Base-by-base conservation (phyloP, 2,329 filamentous ascomycete species). In the Cadophora sp. region DNA sequence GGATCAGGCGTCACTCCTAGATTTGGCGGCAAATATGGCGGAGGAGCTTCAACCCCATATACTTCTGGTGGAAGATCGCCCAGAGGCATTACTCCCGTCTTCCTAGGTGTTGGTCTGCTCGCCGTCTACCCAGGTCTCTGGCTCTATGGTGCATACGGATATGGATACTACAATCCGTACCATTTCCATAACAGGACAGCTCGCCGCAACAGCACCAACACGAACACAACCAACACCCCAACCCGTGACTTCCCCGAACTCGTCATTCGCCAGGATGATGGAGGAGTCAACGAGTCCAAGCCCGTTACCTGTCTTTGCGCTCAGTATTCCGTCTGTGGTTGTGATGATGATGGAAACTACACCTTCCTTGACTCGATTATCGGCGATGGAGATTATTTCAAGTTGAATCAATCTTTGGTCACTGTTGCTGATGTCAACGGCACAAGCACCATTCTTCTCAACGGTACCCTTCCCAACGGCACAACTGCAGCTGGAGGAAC, bases 401-500 rank as follows among this genome's bases (percentile, higher is more conserved):
- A 76, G 2, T 80, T 91, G 62, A 89, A 93, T 80, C 83, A 87
- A 73, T 83, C 82, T 0, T 72, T 93, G 1, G 84, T 92, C 65
- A 84, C 82, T 14, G 84, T 94, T 0, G 86, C 84, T 2, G 79
- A 83, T 62, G 83, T 90, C 68, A 89, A 92, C 65, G 87, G 87
- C 59, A 90, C 84, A 1, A 79, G 79, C 69, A 89, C 86, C 1
- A 84, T 96, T 45, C 81, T 92, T 36, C 80, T 95, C 76, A 93
- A 94, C 76, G 92, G 92, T n/a, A 91, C 90, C 0, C 80, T 95
- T 3, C 86, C 89, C 36, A 90, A 91, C 71, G 87, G 87, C 59
- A 91, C 89, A 0, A 89, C 87, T 0, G 82, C 84, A 0, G 68
- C 81, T 5, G 82, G 81, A 14, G 83, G 81, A 30, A 79, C 76